A percentile compares a stretch with the other conserved stretches of the same genome.
These are phyloP conservation scores for Xanthoceras sorbifolium DNA, from an alignment of 345 rosid species.

Conservation along the genomic window DNA sequence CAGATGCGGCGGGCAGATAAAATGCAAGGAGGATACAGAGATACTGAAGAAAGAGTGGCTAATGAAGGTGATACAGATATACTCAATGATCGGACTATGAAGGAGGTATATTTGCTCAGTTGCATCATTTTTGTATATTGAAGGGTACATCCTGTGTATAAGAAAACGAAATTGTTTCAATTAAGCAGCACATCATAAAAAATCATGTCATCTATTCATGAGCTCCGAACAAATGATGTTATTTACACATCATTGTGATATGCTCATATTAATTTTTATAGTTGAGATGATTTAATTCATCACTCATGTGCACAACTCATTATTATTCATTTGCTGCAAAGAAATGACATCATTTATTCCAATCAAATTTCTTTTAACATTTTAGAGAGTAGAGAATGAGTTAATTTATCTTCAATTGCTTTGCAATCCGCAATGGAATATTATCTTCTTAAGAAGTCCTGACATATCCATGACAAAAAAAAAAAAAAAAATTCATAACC, in stretches of 20 bases:
- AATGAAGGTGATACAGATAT: too few species aligned
- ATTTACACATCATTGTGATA: background rate
- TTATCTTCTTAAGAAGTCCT: background rate
- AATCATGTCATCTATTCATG: too few species aligned
- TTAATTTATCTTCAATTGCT: background rate
- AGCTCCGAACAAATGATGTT: background rate
- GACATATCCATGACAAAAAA: background rate
- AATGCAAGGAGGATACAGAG: too few species aligned
- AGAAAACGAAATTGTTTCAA: slow-evolving; percentile 8
- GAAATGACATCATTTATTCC: background rate
- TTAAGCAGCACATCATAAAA: background rate
- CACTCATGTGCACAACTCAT: background rate
- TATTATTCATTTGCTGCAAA: background rate
- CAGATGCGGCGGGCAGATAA: too few species aligned
- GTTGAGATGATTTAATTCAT: slow-evolving; percentile 6
- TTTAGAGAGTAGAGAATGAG: background rate
- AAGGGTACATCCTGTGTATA: background rate
- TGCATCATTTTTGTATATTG: background rate
- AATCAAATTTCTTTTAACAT: background rate
- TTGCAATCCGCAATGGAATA: background rate
- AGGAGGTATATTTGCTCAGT: slow-evolving; percentile 50
- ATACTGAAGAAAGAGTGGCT: too few species aligned
- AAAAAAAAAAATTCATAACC: slow-evolving; percentile 2
- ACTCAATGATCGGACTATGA: slow-evolving; percentile 93
- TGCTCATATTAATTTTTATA: background rate